phyloP scores from a whole-genome alignment of 2,329 filamentous ascomycete genomes.

The Helicocarpus griseus region DNA sequence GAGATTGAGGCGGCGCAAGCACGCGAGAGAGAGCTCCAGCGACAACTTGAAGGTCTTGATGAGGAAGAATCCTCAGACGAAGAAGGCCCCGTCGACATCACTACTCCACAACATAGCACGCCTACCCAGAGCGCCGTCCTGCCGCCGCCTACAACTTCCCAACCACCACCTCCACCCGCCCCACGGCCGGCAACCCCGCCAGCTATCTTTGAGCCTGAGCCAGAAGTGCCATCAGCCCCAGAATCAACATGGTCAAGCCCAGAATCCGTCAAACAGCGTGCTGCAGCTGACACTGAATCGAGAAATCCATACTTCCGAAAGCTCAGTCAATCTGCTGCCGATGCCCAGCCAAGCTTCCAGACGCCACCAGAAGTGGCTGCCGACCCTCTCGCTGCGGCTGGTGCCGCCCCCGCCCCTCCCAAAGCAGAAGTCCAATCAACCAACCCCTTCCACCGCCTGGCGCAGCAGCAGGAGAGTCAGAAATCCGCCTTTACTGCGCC shows the following conservation, averaged over 20 bases:
- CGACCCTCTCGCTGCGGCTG: conserved; percentile 17
- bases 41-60: conserved; percentile 70
- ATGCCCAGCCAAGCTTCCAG: conserved; percentile 34
- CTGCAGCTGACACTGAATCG: conserved; percentile 61
- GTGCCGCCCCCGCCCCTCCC: conserved; percentile 22
- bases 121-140: conserved; percentile 49
- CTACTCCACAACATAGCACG: conserved; percentile 51
- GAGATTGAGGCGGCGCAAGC: conserved; percentile 89
- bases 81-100: conserved; percentile 63
- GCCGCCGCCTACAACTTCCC: conserved; percentile 22
- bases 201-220: conserved; percentile 37
- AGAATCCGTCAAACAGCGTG: conserved; percentile 25
- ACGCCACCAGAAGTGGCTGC: conserved; percentile 36
- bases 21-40: conserved; percentile 78
- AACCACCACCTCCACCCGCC: conserved; percentile 19
- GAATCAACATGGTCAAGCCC: conserved; percentile 41
- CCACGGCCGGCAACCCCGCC: conserved; percentile 15
- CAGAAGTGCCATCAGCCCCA: conserved; percentile 39
- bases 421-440: conserved; percentile 56
- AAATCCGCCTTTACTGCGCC: conserved; percentile 41
- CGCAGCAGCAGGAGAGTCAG: conserved; percentile 50
- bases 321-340: conserved; percentile 58
- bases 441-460: conserved; percentile 89
- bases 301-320: conserved; percentile 94
- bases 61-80: conserved; percentile 72